Base-by-base conservation (phyloP, 2,329 filamentous ascomycete genomes). In the Penicillium sp. region DNA sequence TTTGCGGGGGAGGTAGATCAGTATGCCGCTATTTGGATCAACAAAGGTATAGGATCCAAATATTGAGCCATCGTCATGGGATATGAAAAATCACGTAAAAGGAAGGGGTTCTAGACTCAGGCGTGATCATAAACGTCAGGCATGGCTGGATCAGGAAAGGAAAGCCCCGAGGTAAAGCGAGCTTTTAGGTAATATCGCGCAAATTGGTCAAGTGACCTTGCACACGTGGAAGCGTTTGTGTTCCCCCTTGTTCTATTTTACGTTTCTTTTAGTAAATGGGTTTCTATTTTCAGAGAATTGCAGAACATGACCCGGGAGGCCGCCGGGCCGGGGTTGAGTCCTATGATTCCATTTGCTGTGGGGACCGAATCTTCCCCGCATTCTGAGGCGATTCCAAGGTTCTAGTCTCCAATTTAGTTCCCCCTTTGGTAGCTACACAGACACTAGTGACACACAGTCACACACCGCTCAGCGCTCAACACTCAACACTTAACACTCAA, bases 1-100 rank as follows among this genome's bases (percentile, higher is more conserved):
- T 57, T 57, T 57, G 55, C 55, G 57, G 57, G 57, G 55, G 47
- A 49, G 22, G 55, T 26, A 40, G 55, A 60, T 60, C 57, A 53
- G 51, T 35, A 60, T 60, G 57, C 58, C 57, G 57, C 52, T 59
- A 58, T 60, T 52, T n/a, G 22, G 31, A 44, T 25, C 48, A 23
- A 44, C 37, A 40, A 40, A 22, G 37, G 47, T 40, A 53, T 33
- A 22, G 20, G 18, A 26, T 46, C 15, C 27, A 23, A 53, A 48
- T 31, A 26, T 42, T 33, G 44, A 45, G 27, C 25, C 11, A 48
- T 40, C 37, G 11, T 40, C 37, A 40, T 40, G 37, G 37, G 37
- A 40, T 40, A 47, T 42, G 49, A 23, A 44, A 18, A 33, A 58
- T 60, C 52, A 60, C 57, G 57, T 55, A 60, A 60, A 53, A 53